Evolutionary conservation across 768 basidiomycete genomes (phyloP), one percentile per base, ranked within the genome.

Genomic region (Pisolithus microcarpus): DNA sequence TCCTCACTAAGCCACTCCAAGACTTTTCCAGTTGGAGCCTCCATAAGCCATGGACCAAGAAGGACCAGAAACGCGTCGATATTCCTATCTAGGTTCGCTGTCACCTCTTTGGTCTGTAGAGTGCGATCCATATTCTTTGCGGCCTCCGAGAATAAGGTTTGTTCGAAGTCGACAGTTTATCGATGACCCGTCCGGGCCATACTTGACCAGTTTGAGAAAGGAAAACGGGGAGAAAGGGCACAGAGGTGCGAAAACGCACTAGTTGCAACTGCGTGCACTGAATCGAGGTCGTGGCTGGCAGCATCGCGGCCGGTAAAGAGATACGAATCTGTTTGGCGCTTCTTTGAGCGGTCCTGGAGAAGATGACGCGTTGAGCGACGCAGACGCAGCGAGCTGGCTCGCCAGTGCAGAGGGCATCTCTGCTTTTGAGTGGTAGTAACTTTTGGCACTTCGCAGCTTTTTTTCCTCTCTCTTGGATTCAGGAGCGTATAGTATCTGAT

Each of bases 1-100:
- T 75, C 60, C 90, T 75, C 3, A 98, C 91, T 23, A n/a, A 98
- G 78, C 95, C 95, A 99, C 61, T 99, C 96, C 24, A 99, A 63
- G 8, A 90, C 79, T 65, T 87, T 92, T 18, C 82, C 84, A 0
- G 90, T 79, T 0, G 91, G 87, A 31, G 80, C 72, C 38, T 95
- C 84, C 70, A 91, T 75, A 39, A 98, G 67, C 74, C 87, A 89
- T 8, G 83, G 85, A 2, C 90, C 89, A 15, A 99, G 72, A 39
- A 85, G 65, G 38, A 77, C 68, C 40, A 97, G 61, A 59, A 91
- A 87, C 7, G 70, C 71, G 19, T 74, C 72, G 50, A 98, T 73
- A 4, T 71, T 67, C 16, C 51, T 65, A 65, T 94, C 78, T 59
- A 99, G 70, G 54, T 79, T 75, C 18, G 72, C 74, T 49, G 80